Evolutionary conservation across 331 rosid genomes (phyloP).

Genomic region (Quercus lobata): DNA sequence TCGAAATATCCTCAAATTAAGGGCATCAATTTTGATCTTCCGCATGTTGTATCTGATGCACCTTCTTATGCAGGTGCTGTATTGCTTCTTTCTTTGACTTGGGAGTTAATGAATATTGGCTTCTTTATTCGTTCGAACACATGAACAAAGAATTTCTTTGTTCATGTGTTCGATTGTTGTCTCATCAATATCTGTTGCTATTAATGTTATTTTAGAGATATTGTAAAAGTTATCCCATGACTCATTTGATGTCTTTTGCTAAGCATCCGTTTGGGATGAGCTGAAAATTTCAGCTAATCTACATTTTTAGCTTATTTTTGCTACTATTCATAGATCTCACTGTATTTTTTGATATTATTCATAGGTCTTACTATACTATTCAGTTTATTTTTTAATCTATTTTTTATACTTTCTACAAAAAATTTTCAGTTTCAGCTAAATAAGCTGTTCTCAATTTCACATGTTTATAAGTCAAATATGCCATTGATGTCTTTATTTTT

Average conservation of each 20-base stretch:
- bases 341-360: too few relatives aligned
- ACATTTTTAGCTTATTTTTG: too few relatives aligned
- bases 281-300: too few relatives aligned
- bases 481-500: not conserved
- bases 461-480: not conserved
- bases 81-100: not conserved
- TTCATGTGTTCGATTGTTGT: not conserved
- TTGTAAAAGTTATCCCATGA: not conserved
- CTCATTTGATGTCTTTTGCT: not conserved
- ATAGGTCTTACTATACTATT: fast-evolving
- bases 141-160: too few relatives aligned
- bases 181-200: too few relatives aligned
- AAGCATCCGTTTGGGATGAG: too few relatives aligned
- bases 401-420: too few relatives aligned
- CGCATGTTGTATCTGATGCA: conserved; percentile 1
- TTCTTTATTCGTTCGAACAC: too few relatives aligned
- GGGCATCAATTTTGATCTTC: conserved; percentile 8
- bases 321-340: fast-evolving
- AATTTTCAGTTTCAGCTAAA: fast-evolving
- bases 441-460: too few relatives aligned
- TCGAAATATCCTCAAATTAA: not conserved
- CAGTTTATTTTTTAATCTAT: too few relatives aligned
- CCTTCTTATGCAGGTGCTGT: not conserved
- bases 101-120: not conserved
- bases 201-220: too few relatives aligned